phyloP scores from a whole-genome alignment of 305 asterid genomes.

The Solanum hybrid region DNA sequence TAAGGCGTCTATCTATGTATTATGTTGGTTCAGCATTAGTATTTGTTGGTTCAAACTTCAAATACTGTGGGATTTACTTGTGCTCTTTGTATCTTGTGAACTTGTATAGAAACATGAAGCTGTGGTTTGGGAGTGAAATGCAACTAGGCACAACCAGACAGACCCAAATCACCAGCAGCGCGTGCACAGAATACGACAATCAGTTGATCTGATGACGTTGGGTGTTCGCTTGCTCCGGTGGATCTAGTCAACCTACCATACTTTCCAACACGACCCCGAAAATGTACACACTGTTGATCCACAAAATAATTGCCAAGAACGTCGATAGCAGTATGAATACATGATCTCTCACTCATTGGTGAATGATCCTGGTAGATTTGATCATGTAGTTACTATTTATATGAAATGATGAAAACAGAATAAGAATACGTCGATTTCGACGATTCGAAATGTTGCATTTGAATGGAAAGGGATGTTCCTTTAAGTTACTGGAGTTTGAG shows the following conservation, averaged over 20 bases:
- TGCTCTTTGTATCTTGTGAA: neutral
- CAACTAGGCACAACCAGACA: neutral
- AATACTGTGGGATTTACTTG: neutral
- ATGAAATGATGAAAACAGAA: neutral
- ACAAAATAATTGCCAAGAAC: neutral
- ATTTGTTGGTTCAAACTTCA: neutral
- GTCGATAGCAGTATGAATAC: neutral
- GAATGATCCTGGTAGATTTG: neutral
- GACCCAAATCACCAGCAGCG: neutral
- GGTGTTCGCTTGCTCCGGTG: neutral
- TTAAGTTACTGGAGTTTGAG: neutral
- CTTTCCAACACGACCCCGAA: neutral
- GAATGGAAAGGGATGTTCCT: neutral
- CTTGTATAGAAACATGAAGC: neutral
- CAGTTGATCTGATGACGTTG: neutral
- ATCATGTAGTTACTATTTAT: neutral
- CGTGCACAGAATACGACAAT: neutral
- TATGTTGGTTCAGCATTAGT: neutral
- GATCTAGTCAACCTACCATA: neutral
- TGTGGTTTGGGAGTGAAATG: neutral
- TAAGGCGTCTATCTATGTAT: neutral
- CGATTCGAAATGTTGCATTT: neutral
- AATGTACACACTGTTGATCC: neutral
- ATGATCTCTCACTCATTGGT: neutral
- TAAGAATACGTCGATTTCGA: neutral